Percentiles rank a stretch among this genome's conserved stretches.
Evolutionary conservation across 192 early-diverging fungal species (phyloP).

Genomic region (Podila epicladia): DNA sequence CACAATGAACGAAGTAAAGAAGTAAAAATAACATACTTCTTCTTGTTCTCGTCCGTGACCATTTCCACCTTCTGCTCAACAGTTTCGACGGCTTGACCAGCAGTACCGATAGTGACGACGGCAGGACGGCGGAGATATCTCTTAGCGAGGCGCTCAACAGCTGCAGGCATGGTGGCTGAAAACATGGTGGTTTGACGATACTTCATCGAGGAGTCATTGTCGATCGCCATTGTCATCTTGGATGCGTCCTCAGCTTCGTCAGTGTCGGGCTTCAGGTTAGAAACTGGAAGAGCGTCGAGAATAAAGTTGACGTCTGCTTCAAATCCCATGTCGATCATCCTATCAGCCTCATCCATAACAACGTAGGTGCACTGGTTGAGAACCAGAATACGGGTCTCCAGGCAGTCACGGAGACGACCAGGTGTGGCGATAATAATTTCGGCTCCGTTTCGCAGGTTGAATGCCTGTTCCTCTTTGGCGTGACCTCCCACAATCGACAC

Average conservation of each 20-base stretch:
- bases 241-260: conserved; percentile 73
- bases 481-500: conserved; percentile 89
- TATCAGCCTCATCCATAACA: conserved; percentile 99
- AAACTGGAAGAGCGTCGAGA: conserved; percentile 91
- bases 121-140: conserved; percentile 92
- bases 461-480: conserved; percentile 87
- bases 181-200: conserved; percentile 99
- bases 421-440: conserved; percentile 99
- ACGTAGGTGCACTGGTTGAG: conserved; percentile 96
- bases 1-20: background rate
- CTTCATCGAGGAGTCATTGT: conserved; percentile 46
- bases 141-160: conserved; percentile 94
- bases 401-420: conserved; percentile 91
- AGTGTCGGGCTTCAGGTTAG: conserved; percentile 88
- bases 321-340: conserved; percentile 95
- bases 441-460: conserved; percentile 89
- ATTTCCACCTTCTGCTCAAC: conserved; percentile 97
- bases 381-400: conserved; percentile 90
- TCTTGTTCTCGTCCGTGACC: conserved; percentile 85
- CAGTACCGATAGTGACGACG: conserved; percentile 95
- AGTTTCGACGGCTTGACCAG: conserved; percentile 95
- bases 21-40: conserved; percentile 62
- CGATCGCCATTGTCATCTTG: conserved; percentile 50
- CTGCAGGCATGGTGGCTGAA: conserved; percentile 97
- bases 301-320: conserved; percentile 97